phyloP scores from a whole-genome alignment of 495 filamentous ascomycete species.

The Aspergillus cavernicola region DNA sequence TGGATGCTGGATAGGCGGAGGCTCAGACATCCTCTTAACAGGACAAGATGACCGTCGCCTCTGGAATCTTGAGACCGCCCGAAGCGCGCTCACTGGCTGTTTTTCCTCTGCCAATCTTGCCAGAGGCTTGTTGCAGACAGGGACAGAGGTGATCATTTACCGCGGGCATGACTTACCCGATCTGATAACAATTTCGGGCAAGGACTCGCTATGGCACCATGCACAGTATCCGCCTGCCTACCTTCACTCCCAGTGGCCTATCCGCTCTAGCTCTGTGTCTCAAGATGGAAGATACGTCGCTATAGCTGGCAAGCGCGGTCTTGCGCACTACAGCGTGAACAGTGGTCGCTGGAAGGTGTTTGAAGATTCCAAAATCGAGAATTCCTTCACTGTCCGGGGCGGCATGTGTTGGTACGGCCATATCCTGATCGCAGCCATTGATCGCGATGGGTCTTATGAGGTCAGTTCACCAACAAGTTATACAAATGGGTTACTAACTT shows the following conservation, averaged over 20 bases:
- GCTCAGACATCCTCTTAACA: constrained; percentile 77
- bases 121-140: constrained; percentile 82
- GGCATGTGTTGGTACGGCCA: constrained; percentile 99
- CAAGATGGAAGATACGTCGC: constrained; percentile 92
- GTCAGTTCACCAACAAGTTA: constrained; percentile 29
- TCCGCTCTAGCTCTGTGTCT: constrained; percentile 79
- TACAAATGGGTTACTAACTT: constrained; percentile 8
- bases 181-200: constrained; percentile 85
- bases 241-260: constrained; percentile 86
- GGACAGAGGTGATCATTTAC: constrained; percentile 82
- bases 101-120: constrained; percentile 87
- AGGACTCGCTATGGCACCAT: constrained; percentile 88
- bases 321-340: constrained; percentile 93
- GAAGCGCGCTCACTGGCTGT: constrained; percentile 85
- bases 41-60: constrained; percentile 67
- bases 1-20: constrained; percentile 82
- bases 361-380: constrained; percentile 72
- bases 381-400: constrained; percentile 85
- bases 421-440: constrained; percentile 89
- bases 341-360: constrained; percentile 97
- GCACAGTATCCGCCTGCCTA: constrained; percentile 82
- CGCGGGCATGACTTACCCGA: constrained; percentile 88
- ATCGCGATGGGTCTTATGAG: constrained; percentile 78
- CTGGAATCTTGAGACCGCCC: constrained; percentile 87
- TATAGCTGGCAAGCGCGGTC: constrained; percentile 83